Conservation (phyloP, 306 rosid genomes). For the Acacia crassicarpa region DNA sequence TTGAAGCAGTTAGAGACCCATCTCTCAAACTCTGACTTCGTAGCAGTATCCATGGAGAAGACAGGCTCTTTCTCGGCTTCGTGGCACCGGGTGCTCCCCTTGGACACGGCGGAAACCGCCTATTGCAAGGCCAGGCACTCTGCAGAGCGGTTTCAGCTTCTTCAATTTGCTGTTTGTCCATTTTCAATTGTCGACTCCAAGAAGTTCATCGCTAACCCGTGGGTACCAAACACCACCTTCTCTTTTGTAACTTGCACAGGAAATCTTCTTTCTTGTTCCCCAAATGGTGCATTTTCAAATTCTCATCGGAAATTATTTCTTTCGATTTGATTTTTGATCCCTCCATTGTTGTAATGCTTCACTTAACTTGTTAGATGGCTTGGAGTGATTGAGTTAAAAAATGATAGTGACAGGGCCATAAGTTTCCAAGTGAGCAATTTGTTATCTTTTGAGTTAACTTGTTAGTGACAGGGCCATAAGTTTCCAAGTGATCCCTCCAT, state of each 20-base stretch:
- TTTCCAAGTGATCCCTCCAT: no score
- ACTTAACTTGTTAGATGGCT: not conserved
- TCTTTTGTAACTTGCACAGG: not conserved
- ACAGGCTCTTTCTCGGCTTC: slow-evolving; percentile 68
- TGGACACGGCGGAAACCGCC: slow-evolving; percentile 64
- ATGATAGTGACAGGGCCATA: not conserved
- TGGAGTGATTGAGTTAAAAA: not conserved
- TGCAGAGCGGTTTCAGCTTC: slow-evolving; percentile 74
- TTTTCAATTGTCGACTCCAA: slow-evolving; percentile 55
- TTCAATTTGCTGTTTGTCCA: slow-evolving; percentile 88
- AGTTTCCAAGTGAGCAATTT: not conserved
- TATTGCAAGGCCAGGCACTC: slow-evolving; percentile 68
- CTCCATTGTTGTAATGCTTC: not conserved
- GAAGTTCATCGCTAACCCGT: slow-evolving; percentile 75
- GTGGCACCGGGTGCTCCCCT: slow-evolving; percentile 68
- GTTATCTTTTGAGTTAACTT: not conserved
- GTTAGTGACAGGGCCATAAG: not conserved
- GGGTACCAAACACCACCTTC: slow-evolving; percentile 10
- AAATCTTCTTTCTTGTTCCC: not conserved
- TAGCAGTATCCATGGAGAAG: slow-evolving; percentile 65
- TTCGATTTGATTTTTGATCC: not conserved
- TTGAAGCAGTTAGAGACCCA: slow-evolving; percentile 51
- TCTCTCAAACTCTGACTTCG: slow-evolving; percentile 62
- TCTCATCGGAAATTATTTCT: not conserved
- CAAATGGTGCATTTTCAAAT: not conserved